These are phyloP conservation scores for Tetracentron sinense DNA, from an alignment of 164 flowering plant genomes.

Conservation along the genomic window DNA sequence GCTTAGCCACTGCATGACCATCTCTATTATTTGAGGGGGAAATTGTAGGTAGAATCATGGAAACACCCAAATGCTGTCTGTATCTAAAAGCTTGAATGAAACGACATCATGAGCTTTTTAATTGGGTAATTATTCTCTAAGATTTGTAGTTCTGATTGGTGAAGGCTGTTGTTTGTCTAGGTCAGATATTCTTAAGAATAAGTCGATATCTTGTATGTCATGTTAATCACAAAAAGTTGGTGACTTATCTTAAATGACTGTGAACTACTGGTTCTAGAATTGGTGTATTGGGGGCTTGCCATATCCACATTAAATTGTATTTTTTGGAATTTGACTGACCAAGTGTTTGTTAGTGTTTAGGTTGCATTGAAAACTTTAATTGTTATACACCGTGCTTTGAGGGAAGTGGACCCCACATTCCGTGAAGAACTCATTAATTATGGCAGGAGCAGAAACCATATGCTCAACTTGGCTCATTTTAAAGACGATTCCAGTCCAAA, in stretches of 20 bases:
- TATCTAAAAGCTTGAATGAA: not conserved
- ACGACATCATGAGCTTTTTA: not conserved
- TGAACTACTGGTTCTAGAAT: slow-evolving; percentile 4
- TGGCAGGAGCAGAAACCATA: slow-evolving; percentile 77
- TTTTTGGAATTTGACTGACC: slow-evolving; percentile 9
- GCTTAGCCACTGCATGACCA: not conserved
- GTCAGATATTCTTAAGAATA: not conserved
- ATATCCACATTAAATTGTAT: slow-evolving; percentile 1
- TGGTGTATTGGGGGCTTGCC: not conserved
- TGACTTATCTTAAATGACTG: not conserved
- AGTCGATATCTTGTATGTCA: not conserved
- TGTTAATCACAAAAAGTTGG: not conserved
- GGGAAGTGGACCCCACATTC: slow-evolving; percentile 94
- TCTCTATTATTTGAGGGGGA: not conserved
- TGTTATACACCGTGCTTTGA: slow-evolving; percentile 92
- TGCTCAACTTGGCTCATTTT: slow-evolving; percentile 93
- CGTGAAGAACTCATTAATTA: slow-evolving; percentile 89
- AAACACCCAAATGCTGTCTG: not conserved
- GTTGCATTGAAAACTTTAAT: slow-evolving; percentile 94
- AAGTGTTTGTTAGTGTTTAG: slow-evolving; percentile 27
- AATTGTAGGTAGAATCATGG: not conserved
- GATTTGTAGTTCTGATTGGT: not conserved
- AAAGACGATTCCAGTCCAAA: slow-evolving; percentile 95
- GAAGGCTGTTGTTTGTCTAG: not conserved
- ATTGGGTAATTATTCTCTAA: not conserved